Evolutionary conservation across 2,329 filamentous ascomycete species (phyloP), one percentile per base, ranked within the genome.

Genomic region (Talaromyces amestolkiae): DNA sequence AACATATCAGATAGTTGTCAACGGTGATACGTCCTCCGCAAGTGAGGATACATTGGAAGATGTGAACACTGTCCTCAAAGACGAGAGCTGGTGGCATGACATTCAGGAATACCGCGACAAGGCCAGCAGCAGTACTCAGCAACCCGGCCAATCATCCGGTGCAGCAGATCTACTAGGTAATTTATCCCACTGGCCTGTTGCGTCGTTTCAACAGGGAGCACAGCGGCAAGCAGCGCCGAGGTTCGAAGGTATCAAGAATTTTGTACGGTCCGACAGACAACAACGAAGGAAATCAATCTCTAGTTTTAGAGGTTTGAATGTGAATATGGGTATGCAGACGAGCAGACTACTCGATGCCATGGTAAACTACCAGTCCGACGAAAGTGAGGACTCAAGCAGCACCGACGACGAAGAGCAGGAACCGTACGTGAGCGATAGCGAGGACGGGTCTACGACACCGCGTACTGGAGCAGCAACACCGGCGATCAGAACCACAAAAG

Each of bases 81-180:
- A 88, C 10, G 89, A 95, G 71, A 86, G 89, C 37, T 96, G 92
- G 92, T 96, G 92, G 92, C 84, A 89, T 58, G 89, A 93, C 49
- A 80, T 95, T 3, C 87, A 89, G 70, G 82, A 78, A 51, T 70
- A 81, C 68, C 77, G 81, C 51, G 58, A 68, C 51, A 67, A 70
- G 66, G 60, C 74, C 63, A 66, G 68, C 60, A 64, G 58, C 51
- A 33, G 27, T 45, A 58, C 64, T 2, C 64, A 69, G 31, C 68
- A 58, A 54, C 68, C 64, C 41, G 71, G 68, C 11, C 68, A 59
- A 61, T 65, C 53, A 43, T 68, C 45, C 56, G 68, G 70, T 6
- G 61, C 69, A 31, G 68, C 67, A 27, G 68, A 69, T 24, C 68
- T 84, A 17, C 75, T 84, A 3, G 75, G 78, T 13, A 54, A 74